Conservation (phyloP, 306 rosid genomes). For the Medicago lupulina region DNA sequence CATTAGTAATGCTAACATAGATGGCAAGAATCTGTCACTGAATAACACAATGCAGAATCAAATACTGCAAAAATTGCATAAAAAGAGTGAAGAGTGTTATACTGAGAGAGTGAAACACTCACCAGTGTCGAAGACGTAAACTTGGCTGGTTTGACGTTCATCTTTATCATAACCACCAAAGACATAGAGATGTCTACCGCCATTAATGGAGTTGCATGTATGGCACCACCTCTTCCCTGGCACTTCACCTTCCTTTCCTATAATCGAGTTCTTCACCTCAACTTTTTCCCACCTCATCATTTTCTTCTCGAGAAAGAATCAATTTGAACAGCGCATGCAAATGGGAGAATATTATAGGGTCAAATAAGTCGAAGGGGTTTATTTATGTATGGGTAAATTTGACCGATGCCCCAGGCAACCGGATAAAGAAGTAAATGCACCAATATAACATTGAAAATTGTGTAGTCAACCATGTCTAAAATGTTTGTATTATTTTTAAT, state of each 20-base stretch:
- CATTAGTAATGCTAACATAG: background rate
- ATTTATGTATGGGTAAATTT: too few species aligned
- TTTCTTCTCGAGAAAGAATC: slow-evolving; percentile 39
- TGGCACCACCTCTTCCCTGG: slow-evolving; percentile 99
- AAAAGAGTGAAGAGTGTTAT: background rate
- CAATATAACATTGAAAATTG: too few species aligned
- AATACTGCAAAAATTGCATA: too few species aligned
- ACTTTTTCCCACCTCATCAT: slow-evolving; percentile 95
- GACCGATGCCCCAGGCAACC: too few species aligned
- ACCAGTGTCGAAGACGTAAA: slow-evolving; percentile 93
- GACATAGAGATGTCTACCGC: slow-evolving; percentile 83
- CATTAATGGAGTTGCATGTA: slow-evolving; percentile 93
- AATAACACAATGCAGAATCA: background rate
- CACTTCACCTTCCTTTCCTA: slow-evolving; percentile 59
- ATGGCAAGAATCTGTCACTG: background rate
- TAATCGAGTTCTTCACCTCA: slow-evolving; percentile 38
- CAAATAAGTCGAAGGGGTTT: too few species aligned
- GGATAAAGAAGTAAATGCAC: too few species aligned
- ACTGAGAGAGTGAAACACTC: slow-evolving; percentile 13
- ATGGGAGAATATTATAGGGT: too few species aligned
- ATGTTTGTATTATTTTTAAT: too few species aligned
- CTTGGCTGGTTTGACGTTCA: slow-evolving; percentile 94
- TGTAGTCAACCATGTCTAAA: too few species aligned
- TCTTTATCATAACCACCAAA: slow-evolving; percentile 94
- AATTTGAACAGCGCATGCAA: background rate